Percentiles rank a stretch among this genome's conserved stretches.
Conservation (phyloP, 192 early-diverging fungal genomes). For the Entophlyctis helioformis region DNA sequence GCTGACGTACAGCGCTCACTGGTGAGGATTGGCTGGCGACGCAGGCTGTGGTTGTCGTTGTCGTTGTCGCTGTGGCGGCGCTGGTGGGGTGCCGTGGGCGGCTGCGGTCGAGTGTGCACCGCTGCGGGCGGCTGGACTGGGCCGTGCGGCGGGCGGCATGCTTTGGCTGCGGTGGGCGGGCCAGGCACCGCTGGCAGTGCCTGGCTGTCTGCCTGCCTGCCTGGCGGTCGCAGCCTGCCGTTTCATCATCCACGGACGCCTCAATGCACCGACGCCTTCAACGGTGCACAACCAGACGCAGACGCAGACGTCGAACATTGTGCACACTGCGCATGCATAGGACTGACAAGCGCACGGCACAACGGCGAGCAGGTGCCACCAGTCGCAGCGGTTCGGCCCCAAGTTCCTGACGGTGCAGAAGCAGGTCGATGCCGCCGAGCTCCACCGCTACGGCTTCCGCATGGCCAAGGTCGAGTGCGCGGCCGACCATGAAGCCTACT, state of each 20-base stretch:
- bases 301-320: not conserved
- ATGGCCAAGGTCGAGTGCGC: slow-evolving; percentile 19
- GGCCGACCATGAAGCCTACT: not conserved
- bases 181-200: no score
- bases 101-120: no score
- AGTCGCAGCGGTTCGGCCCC: slow-evolving; percentile 1
- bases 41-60: not conserved
- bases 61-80: not conserved
- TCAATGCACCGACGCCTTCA: no score
- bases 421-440: not conserved
- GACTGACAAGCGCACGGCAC: not conserved
- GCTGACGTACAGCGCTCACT: no score
- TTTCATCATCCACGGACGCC: no score
- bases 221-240: no score
- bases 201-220: no score
- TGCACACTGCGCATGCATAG: not conserved
- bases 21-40: slow-evolving; percentile 2
- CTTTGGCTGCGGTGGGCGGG: no score
- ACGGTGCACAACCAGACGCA: slow-evolving; percentile 1
- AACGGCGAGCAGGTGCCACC: not conserved
- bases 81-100: slow-evolving; percentile 7
- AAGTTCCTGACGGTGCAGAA: slow-evolving; percentile 11
- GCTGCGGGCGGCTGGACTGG: no score
- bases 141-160: no score
- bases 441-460: not conserved